Conservation (phyloP, 75 land plant species). For the Selaginella moellendorffii region DNA sequence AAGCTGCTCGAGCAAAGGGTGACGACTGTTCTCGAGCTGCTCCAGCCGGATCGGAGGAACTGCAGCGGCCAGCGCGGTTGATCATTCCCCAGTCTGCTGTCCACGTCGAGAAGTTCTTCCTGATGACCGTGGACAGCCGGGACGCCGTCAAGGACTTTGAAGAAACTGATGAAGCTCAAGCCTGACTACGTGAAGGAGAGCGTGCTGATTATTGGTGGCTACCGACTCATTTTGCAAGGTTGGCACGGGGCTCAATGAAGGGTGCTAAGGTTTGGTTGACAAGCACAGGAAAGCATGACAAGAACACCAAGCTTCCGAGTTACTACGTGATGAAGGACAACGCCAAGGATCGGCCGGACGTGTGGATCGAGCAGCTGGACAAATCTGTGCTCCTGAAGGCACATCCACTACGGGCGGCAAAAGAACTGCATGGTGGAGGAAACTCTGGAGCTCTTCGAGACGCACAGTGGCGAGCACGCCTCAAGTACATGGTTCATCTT, state of each 20-base stretch:
- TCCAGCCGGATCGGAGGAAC: conserved; percentile 32
- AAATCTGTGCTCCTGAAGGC: conserved; percentile 69
- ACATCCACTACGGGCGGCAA: conserved; percentile 2
- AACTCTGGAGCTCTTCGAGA: conserved; percentile 2
- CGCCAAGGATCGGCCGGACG: conserved; percentile 94
- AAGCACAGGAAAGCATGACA: conserved; percentile 63
- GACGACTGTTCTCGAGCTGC: conserved; percentile 65
- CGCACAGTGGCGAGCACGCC: background rate
- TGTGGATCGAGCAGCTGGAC: conserved; percentile 93
- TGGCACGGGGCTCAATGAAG: conserved; percentile 87
- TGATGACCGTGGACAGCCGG: conserved; percentile 74
- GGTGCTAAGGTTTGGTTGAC: conserved; percentile 52
- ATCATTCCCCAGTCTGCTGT: conserved; percentile 40
- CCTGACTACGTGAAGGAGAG: conserved; percentile 97
- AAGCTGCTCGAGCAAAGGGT: conserved; percentile 46
- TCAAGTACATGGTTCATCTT: conserved; percentile 5
- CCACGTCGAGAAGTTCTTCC: conserved; percentile 71
- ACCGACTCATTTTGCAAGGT: conserved; percentile 79
- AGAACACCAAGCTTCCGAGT: conserved; percentile 49
- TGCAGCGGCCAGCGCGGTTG: conserved; percentile 60
- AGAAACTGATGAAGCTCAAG: conserved; percentile 91
- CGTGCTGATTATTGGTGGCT: conserved; percentile 79
- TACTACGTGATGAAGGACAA: conserved; percentile 75
- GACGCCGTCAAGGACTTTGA: conserved; percentile 96
- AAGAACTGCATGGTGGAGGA: background rate